Evolutionary conservation across 2,329 filamentous ascomycete genomes (phyloP).

Genomic region (Cladosporium sp.): DNA sequence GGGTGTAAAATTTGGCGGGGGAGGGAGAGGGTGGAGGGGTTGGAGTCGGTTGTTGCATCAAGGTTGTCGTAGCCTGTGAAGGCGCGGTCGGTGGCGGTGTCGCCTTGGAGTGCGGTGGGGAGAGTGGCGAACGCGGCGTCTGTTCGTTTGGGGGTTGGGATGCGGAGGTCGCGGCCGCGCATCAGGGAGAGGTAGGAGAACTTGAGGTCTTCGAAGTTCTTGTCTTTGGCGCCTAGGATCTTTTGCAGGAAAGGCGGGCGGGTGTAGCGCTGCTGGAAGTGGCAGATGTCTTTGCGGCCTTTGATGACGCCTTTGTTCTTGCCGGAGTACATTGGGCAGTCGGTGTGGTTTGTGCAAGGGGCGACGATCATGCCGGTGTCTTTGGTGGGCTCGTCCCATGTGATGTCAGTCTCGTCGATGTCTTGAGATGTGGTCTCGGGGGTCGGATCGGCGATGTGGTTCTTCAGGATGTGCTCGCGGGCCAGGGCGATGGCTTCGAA

Average conservation of each 20-base stretch:
- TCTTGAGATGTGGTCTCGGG: slow-evolving; percentile 37
- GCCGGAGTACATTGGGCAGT: slow-evolving; percentile 79
- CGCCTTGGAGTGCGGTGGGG: slow-evolving; percentile 47
- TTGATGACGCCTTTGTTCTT: slow-evolving; percentile 64
- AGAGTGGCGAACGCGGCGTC: slow-evolving; percentile 36
- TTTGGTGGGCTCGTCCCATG: slow-evolving; percentile 39
- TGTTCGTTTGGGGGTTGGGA: slow-evolving; percentile 22
- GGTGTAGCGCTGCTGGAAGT: slow-evolving; percentile 85
- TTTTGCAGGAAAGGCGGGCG: slow-evolving; percentile 79
- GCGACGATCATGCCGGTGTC: slow-evolving; percentile 64
- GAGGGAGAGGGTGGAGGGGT: slow-evolving; percentile 60
- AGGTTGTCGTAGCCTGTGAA: slow-evolving; percentile 69
- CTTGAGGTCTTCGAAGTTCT: slow-evolving; percentile 85
- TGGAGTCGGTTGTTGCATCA: slow-evolving; percentile 11
- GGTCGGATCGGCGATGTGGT: slow-evolving; percentile 68
- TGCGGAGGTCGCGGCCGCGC: slow-evolving; percentile 66
- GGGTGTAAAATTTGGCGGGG: slow-evolving; percentile 78
- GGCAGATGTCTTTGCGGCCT: slow-evolving; percentile 86
- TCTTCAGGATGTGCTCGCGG: slow-evolving; percentile 73
- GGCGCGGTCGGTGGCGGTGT: slow-evolving; percentile 62
- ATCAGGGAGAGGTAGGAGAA: slow-evolving; percentile 89
- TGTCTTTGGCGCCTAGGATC: slow-evolving; percentile 66
- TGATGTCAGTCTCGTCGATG: slow-evolving; percentile 37
- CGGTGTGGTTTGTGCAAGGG: slow-evolving; percentile 80
- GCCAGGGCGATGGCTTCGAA: slow-evolving; percentile 91